Conservation (phyloP, 129 eudicot genomes). For the Saposhnikovia divaricata region DNA sequence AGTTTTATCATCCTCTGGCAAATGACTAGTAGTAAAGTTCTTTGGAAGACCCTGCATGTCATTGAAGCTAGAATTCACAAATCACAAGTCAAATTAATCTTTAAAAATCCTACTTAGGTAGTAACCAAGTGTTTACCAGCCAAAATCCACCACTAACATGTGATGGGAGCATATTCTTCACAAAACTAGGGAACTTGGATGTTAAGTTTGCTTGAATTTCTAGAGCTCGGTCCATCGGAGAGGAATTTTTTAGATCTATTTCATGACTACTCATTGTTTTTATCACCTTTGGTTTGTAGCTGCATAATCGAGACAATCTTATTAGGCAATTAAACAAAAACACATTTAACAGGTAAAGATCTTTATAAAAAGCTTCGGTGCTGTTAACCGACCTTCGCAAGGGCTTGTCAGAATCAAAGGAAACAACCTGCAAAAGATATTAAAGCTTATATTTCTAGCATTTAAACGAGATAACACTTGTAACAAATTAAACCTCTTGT, state of each 20-base stretch:
- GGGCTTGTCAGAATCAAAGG: too few species aligned
- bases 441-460: too few species aligned
- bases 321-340: too few species aligned
- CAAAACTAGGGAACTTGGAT: constrained; percentile 18
- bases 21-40: constrained; percentile 12
- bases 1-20: constrained; percentile 21
- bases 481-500: too few species aligned
- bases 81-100: not conserved
- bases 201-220: constrained; percentile 10
- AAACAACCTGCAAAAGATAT: too few species aligned
- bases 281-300: too few species aligned
- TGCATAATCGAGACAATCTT: too few species aligned
- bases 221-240: constrained; percentile 14
- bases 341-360: too few species aligned
- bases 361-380: too few species aligned
- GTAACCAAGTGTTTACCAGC: constrained; percentile 18
- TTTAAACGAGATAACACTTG: too few species aligned
- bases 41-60: constrained; percentile 12
- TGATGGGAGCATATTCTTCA: constrained; percentile 8
- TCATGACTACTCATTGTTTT: too few species aligned
- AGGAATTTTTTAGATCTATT: not conserved
- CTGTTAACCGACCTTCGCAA: too few species aligned
- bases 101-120: not conserved
- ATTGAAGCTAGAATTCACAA: not conserved
- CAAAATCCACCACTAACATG: constrained; percentile 26